A percentile compares a stretch with the other conserved stretches of the same genome.
Evolutionary conservation across 805 yeast species (phyloP).

Genomic region (Komagataella phaffii): DNA sequence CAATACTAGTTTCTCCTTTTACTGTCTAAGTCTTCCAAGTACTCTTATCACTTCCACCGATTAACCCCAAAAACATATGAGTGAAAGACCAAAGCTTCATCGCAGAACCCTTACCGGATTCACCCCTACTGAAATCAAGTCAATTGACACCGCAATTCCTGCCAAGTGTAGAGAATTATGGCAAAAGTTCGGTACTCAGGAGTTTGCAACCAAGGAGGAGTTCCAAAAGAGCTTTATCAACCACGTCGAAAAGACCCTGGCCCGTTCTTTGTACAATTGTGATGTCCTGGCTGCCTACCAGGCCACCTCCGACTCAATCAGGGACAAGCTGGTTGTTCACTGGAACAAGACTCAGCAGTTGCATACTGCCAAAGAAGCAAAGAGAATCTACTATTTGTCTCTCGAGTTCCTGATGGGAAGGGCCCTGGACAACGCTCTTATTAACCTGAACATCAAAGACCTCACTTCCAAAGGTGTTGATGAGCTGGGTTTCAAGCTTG

Average conservation of each 20-base stretch:
- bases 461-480: conserved; percentile 39
- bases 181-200: conserved; percentile 53
- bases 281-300: conserved; percentile 89
- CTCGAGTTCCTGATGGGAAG: conserved; percentile 90
- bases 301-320: conserved; percentile 66
- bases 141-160: conserved; percentile 75
- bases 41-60: background rate
- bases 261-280: conserved; percentile 86
- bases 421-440: conserved; percentile 87
- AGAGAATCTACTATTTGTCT: conserved; percentile 77
- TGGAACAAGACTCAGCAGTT: conserved; percentile 93
- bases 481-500: conserved; percentile 78
- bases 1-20: background rate
- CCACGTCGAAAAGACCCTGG: conserved; percentile 84
- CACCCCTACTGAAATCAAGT: conserved; percentile 77
- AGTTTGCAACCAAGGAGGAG: conserved; percentile 32
- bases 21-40: background rate
- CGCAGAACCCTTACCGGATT: conserved; percentile 81
- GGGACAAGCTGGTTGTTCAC: conserved; percentile 69
- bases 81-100: conserved; percentile 19
- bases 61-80: background rate
- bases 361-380: conserved; percentile 72
- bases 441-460: conserved; percentile 60
- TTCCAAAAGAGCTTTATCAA: conserved; percentile 61
- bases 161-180: conserved; percentile 63